Percentiles rank a stretch among this genome's conserved stretches.
Evolutionary conservation across 208 protist genomes (phyloP).

Genomic region (Acanthamoeba rhysodes): DNA sequence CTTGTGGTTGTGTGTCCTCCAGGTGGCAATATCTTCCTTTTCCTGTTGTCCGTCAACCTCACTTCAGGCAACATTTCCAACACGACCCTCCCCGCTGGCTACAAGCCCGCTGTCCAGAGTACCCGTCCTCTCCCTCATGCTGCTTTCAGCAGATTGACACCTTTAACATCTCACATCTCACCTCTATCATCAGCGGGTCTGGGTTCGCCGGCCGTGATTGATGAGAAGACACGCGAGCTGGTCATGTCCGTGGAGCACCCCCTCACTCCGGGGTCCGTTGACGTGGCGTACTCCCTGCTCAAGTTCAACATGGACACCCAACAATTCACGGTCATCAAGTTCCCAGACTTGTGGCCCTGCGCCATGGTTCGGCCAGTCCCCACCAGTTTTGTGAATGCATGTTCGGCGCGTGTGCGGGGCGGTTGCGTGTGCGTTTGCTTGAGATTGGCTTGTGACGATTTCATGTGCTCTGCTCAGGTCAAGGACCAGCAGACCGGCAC

Average conservation of each 20-base stretch:
- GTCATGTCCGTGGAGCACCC: not conserved
- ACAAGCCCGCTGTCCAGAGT: not conserved
- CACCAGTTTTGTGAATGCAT: too few relatives aligned
- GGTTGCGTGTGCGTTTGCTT: too few relatives aligned
- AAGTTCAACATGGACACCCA: not conserved
- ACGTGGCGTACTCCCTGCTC: not conserved
- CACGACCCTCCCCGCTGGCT: not conserved
- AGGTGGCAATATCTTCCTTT: not conserved
- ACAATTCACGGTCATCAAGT: not conserved
- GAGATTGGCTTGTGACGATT: too few relatives aligned
- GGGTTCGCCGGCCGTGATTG: not conserved
- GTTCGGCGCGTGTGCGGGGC: too few relatives aligned
- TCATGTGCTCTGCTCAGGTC: not conserved
- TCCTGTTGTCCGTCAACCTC: not conserved
- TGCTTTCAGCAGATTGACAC: not conserved
- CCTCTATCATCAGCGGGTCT: not conserved
- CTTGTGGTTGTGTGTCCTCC: not conserved
- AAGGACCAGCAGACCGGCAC: not conserved
- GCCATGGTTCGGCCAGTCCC: not conserved
- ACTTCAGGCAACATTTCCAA: not conserved
- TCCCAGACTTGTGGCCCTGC: not conserved
- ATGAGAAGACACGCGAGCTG: not conserved
- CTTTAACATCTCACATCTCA: too few relatives aligned
- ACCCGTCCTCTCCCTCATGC: not conserved
- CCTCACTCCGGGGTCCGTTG: not conserved